These are phyloP conservation scores for Oropetium thomaeum DNA, from an alignment of 176 grass and related monocot genomes.

Conservation along the genomic window DNA sequence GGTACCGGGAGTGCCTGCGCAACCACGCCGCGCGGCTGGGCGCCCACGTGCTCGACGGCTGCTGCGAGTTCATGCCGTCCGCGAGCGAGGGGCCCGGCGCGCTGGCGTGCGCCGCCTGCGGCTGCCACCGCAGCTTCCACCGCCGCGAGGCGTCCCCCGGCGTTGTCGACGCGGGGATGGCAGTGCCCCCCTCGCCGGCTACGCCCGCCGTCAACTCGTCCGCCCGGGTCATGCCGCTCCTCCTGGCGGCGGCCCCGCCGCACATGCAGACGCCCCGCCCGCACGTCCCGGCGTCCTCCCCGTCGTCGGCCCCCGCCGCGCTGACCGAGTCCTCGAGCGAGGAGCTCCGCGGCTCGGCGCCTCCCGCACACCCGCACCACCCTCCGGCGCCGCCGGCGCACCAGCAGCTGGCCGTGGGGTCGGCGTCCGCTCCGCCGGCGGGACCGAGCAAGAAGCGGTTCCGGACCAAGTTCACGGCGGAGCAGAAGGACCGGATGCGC, in stretches of 20 bases:
- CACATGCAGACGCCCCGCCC: slow-evolving; percentile 47
- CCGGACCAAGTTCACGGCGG: slow-evolving; percentile 85
- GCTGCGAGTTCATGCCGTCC: slow-evolving; percentile 93
- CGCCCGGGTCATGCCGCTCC: slow-evolving; percentile 40
- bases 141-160: slow-evolving; percentile 48
- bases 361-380: not conserved
- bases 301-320: slow-evolving; percentile 40
- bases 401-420: slow-evolving; percentile 20
- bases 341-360: slow-evolving; percentile 41
- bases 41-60: slow-evolving; percentile 85
- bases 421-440: slow-evolving; percentile 41
- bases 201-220: slow-evolving; percentile 23
- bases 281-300: slow-evolving; percentile 5
- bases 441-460: slow-evolving; percentile 64
- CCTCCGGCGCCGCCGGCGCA: not conserved
- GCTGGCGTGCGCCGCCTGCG: slow-evolving; percentile 79
- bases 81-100: slow-evolving; percentile 24
- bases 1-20: slow-evolving; percentile 79
- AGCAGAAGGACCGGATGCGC: slow-evolving; percentile 82
- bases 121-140: slow-evolving; percentile 99
- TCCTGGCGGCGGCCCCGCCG: slow-evolving; percentile 41
- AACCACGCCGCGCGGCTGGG: slow-evolving; percentile 89
- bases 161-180: not conserved
- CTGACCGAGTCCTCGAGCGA: slow-evolving; percentile 43
- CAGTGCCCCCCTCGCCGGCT: slow-evolving; percentile 3